Conservation (phyloP, 306 rosid genomes). For the Mucuna pruriens region DNA sequence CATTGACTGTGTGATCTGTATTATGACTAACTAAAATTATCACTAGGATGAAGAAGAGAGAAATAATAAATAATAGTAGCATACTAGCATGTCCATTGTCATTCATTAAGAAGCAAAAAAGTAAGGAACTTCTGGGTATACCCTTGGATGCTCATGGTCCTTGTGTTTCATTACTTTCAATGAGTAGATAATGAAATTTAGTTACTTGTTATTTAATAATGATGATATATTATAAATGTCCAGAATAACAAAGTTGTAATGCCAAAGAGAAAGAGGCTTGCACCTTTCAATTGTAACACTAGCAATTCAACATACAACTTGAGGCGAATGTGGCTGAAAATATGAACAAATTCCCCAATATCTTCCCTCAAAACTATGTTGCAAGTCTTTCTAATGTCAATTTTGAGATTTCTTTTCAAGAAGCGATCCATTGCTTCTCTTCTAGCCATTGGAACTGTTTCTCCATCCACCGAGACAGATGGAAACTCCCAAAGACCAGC, state of each 20-base stretch:
- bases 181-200: not conserved
- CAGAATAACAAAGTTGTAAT: constrained; percentile 26
- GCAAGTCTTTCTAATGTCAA: constrained; percentile 57
- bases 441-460: constrained; percentile 54
- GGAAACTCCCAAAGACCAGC: constrained; percentile 99
- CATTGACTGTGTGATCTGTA: not conserved
- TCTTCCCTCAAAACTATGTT: constrained; percentile 66
- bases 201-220: not conserved
- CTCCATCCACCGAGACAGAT: constrained; percentile 71
- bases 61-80: not conserved
- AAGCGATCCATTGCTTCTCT: constrained; percentile 56
- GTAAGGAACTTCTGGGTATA: not conserved
- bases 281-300: constrained; percentile 69
- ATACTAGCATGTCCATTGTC: not conserved
- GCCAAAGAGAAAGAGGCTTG: constrained; percentile 36
- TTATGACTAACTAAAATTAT: not conserved
- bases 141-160: not conserved
- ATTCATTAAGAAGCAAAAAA: not conserved
- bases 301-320: constrained; percentile 78
- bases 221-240: not conserved
- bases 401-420: constrained; percentile 55
- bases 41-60: not conserved
- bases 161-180: constrained; percentile 7
- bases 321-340: constrained; percentile 92
- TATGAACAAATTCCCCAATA: constrained; percentile 83